phyloP scores from a whole-genome alignment of 306 rosid genomes.

The Lablab purpureus region DNA sequence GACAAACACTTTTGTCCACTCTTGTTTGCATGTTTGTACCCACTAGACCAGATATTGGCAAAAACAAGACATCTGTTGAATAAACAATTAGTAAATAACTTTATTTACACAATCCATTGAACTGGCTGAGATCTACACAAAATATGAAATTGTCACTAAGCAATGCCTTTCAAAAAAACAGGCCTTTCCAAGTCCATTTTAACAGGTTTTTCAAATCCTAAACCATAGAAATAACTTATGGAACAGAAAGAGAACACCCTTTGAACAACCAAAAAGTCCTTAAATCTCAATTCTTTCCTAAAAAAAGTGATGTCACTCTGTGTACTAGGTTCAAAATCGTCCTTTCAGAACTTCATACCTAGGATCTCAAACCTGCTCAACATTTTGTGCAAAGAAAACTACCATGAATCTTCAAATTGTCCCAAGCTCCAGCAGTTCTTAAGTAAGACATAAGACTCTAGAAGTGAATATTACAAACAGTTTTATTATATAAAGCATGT shows the following conservation, averaged over 20 bases:
- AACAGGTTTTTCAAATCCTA: slow-evolving; percentile 19
- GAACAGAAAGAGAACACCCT: background rate
- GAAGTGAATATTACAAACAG: slow-evolving; percentile 25
- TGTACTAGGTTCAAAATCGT: slow-evolving; percentile 16
- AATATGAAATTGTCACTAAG: background rate
- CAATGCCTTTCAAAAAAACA: slow-evolving; percentile 6
- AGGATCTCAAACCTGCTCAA: slow-evolving; percentile 13
- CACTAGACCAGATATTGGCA: slow-evolving; percentile 88
- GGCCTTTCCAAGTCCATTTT: background rate
- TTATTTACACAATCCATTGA: slow-evolving; percentile 29
- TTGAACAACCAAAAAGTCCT: background rate
- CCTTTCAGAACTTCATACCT: slow-evolving; percentile 16
- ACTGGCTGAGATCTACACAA: slow-evolving; percentile 25
- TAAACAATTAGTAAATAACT: slow-evolving; percentile 38
- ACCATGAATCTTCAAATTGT: slow-evolving; percentile 20
- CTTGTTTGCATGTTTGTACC: slow-evolving; percentile 80
- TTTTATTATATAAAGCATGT: slow-evolving; percentile 10
- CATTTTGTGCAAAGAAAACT: slow-evolving; percentile 7
- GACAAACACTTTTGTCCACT: slow-evolving; percentile 67
- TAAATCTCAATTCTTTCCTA: slow-evolving; percentile 24
- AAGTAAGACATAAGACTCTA: slow-evolving; percentile 29
- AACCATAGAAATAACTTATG: slow-evolving; percentile 3
- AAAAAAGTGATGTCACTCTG: slow-evolving; percentile 20
- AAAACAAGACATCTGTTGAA: slow-evolving; percentile 82
- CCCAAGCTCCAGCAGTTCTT: slow-evolving; percentile 32